Conservation (phyloP, 2,329 filamentous ascomycete species). For the Fusarium keratoplasticum region DNA sequence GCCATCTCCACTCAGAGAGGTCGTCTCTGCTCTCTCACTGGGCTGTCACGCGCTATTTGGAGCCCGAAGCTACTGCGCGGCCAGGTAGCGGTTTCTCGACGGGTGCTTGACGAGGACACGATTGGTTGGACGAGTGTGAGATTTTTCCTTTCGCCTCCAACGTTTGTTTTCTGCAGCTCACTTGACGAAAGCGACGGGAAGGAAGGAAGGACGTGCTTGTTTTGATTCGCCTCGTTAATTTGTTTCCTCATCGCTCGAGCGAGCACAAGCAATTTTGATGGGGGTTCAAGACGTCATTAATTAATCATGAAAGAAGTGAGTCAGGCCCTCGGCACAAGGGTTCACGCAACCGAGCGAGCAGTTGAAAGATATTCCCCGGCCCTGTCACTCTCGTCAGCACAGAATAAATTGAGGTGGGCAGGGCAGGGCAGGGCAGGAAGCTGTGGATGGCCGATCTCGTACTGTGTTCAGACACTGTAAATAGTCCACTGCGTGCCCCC, state of each 20-base stretch:
- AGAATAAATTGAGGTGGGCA: neutral
- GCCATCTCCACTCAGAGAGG: slow-evolving; percentile 32
- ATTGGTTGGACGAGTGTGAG: slow-evolving; percentile 29
- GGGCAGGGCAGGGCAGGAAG: neutral
- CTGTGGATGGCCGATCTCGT: slow-evolving; percentile 22
- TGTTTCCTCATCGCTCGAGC: slow-evolving; percentile 21
- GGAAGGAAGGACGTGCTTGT: neutral
- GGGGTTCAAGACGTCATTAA: slow-evolving; percentile 33
- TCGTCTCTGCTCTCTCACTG: slow-evolving; percentile 37
- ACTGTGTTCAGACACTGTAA: slow-evolving; percentile 39
- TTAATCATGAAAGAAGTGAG: slow-evolving; percentile 21
- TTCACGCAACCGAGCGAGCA: slow-evolving; percentile 28
- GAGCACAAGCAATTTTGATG: slow-evolving; percentile 10
- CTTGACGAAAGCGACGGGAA: neutral
- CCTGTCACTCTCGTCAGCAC: neutral
- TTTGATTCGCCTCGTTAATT: slow-evolving; percentile 8
- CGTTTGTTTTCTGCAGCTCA: slow-evolving; percentile 4
- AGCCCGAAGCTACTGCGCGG: slow-evolving; percentile 37
- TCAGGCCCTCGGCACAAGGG: slow-evolving; percentile 22
- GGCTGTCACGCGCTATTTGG: slow-evolving; percentile 40
- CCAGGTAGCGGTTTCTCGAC: slow-evolving; percentile 35
- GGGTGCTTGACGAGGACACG: neutral
- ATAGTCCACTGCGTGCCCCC: slow-evolving; percentile 14
- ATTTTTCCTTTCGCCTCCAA: slow-evolving; percentile 13
- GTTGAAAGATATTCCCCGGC: slow-evolving; percentile 29